Evolutionary conservation across 306 rosid genomes (phyloP), one percentile per base, ranked within the genome.

Genomic region (Corylus heterophylla): DNA sequence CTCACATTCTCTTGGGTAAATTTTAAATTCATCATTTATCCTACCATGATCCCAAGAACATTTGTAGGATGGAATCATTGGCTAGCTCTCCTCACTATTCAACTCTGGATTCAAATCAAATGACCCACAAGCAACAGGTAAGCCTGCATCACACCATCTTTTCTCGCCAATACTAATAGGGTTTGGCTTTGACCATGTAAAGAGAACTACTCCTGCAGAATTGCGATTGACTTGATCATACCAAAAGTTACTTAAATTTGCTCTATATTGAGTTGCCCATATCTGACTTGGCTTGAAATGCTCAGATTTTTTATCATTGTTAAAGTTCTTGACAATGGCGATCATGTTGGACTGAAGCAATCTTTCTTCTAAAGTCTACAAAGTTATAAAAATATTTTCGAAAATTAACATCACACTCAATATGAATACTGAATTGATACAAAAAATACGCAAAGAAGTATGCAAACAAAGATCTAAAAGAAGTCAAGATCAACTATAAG

Each of bases 321-420:
- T 71, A 55, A 80, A 74, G 59, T 68, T 74, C 69, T 59, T 39
- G 84, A 39, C 37, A 64, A 9, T 59, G 71, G 6, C 44, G 72
- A 81, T 88, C 79, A n/a, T 22, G 2, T 8, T 37, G 7, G 44
- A 74, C 88, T 81, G 79, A 78, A 54, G 63, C 50, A 44, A 76
- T 50, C 76, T 86, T 85, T 63, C 75, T 27, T 3, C 48, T 70
- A 54, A 92, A 74, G 79, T 81, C 98, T 95, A 89, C 80, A 87
- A 78, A 70, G 78, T 74, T 27, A 78, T 47, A 69, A 83, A 78
- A 79, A 48, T 63, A 76, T 63, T 48, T 71, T 22, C 59, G 14
- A 71, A 69, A 25, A 73, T 74, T 52, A 50, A 1, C 80, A 69
- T 78, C 76, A 71, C 47, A 44, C 42, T 75, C 63, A 51, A 10